phyloP scores from a whole-genome alignment of 2,329 filamentous ascomycete species.

The Verticillium nonalfalfae region DNA sequence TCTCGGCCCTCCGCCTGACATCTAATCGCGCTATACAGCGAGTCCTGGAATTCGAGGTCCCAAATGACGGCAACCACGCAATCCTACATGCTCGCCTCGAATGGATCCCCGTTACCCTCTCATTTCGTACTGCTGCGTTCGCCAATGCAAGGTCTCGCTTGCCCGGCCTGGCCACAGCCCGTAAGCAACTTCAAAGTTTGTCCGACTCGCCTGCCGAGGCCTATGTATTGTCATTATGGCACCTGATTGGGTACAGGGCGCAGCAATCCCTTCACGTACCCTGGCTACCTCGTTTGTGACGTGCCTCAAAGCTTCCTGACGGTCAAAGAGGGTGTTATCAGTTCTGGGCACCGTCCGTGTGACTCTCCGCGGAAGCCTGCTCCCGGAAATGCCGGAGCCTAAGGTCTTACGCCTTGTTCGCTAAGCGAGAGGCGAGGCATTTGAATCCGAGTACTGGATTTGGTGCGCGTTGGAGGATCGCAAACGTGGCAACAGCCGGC shows the following conservation, averaged over 20 bases:
- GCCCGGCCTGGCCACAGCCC: not conserved
- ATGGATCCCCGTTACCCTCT: not conserved
- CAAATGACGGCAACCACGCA: not conserved
- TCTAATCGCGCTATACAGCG: not conserved
- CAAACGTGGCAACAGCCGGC: too few relatives aligned
- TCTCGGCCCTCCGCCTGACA: not conserved
- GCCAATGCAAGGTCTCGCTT: not conserved
- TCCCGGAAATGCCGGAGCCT: not conserved
- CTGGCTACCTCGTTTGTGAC: not conserved
- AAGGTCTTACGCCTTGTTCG: not conserved
- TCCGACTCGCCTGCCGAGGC: not conserved
- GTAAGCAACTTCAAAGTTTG: not conserved
- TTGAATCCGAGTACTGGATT: not conserved
- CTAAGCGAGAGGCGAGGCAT: not conserved
- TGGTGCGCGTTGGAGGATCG: not conserved
- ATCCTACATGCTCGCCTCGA: not conserved
- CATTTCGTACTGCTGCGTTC: not conserved
- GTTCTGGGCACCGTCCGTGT: not conserved
- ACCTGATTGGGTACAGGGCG: not conserved
- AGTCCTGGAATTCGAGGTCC: not conserved
- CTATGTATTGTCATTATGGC: not conserved
- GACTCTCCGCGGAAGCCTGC: not conserved
- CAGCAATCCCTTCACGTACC: not conserved
- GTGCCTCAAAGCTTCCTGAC: not conserved
- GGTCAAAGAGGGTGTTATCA: not conserved